Evolutionary conservation across 2,329 filamentous ascomycete genomes (phyloP).

Genomic region (Clathrospora elynae): DNA sequence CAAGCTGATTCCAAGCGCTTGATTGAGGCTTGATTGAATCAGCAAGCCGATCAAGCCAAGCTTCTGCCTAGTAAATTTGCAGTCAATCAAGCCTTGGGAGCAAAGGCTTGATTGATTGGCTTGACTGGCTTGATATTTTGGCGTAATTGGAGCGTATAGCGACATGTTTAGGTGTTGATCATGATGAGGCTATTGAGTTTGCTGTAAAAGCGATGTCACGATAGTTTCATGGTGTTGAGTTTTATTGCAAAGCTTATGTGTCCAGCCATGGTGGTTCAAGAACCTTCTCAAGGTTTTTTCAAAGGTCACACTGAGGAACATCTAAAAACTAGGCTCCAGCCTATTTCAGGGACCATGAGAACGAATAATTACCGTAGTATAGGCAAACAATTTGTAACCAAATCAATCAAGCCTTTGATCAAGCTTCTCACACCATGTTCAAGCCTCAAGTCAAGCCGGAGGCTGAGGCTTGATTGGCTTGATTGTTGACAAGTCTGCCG

Average conservation of each 20-base stretch:
- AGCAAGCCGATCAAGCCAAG: slow-evolving; percentile 4
- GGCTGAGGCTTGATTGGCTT: not conserved
- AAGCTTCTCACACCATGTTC: not conserved
- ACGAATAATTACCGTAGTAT: not conserved
- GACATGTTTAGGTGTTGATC: no score
- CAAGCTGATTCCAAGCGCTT: slow-evolving; percentile 3
- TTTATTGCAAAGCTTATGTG: no score
- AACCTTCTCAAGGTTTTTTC: no score
- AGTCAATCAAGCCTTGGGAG: slow-evolving; percentile 3
- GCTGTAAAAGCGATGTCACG: slow-evolving; percentile 6
- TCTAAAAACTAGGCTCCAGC: no score
- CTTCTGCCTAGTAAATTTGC: not conserved
- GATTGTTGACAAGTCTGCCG: not conserved
- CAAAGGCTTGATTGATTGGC: slow-evolving; percentile 3
- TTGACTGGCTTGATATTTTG: slow-evolving; percentile 6
- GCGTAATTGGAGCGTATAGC: no score
- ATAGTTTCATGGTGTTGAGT: slow-evolving; percentile 8
- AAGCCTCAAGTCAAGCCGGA: not conserved
- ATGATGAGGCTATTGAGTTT: slow-evolving; percentile 3
- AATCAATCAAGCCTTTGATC: not conserved
- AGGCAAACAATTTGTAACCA: not conserved
- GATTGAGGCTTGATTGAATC: not conserved
- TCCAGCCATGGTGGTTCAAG: no score
- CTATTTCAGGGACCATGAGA: not conserved
- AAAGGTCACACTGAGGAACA: no score